These are phyloP conservation scores for Zygosaccharomyces pseudobailii DNA, from an alignment of 1,139 yeast genomes.

Conservation along the genomic window DNA sequence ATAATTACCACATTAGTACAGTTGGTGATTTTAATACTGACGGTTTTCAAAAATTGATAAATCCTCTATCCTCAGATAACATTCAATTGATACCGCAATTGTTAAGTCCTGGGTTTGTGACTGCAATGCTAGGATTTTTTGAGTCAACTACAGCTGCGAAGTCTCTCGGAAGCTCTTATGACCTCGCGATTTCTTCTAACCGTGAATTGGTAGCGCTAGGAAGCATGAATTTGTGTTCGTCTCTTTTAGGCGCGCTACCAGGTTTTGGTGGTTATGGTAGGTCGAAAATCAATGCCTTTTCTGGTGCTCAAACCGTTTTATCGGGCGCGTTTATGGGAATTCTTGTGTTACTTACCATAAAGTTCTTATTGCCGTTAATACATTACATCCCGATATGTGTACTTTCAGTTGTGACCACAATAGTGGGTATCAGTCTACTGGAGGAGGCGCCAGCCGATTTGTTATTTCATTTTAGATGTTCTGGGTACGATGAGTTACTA, in stretches of 20 bases:
- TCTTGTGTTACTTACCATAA: constrained; percentile 61
- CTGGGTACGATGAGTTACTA: constrained; percentile 71
- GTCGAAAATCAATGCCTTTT: constrained; percentile 78
- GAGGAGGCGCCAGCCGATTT: constrained; percentile 87
- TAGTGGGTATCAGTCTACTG: constrained; percentile 70
- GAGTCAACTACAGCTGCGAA: constrained; percentile 93
- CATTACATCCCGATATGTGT: constrained; percentile 78
- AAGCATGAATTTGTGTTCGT: constrained; percentile 59
- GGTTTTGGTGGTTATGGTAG: constrained; percentile 97
- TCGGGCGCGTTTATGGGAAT: constrained; percentile 79
- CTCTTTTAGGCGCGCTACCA: constrained; percentile 73
- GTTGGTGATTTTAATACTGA: constrained; percentile 59
- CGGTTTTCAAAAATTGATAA: constrained; percentile 40
- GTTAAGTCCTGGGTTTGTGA: constrained; percentile 59
- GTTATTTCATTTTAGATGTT: constrained; percentile 63
- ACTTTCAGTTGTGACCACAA: constrained; percentile 73
- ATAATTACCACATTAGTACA: constrained; percentile 52
- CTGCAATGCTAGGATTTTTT: constrained; percentile 86
- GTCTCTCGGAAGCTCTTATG: constrained; percentile 62
- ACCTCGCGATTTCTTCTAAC: constrained; percentile 65
- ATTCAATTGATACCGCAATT: constrained; percentile 33
- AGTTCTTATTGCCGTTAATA: constrained; percentile 56
- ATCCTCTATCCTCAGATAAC: constrained; percentile 43
- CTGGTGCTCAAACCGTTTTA: constrained; percentile 81
- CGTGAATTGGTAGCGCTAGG: constrained; percentile 83